These are phyloP conservation scores for Debaryomyces robertsiae DNA, from an alignment of 1,139 yeast species.

Conservation along the genomic window DNA sequence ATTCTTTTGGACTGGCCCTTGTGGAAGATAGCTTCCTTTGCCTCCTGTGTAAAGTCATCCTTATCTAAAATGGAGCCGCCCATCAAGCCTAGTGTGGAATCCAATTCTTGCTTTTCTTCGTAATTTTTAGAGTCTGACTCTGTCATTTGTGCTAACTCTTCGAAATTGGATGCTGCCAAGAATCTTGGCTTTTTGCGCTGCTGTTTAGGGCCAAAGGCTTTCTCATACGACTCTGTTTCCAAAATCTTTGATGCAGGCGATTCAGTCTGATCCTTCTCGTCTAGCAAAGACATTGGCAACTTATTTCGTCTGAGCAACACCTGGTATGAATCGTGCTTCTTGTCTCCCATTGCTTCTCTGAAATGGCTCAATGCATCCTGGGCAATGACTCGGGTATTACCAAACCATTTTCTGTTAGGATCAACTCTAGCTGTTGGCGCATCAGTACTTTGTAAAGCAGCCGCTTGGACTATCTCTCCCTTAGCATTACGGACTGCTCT, in stretches of 20 bases:
- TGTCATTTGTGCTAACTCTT: slow-evolving; percentile 72
- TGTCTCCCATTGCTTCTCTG: slow-evolving; percentile 91
- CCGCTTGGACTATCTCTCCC: slow-evolving; percentile 87
- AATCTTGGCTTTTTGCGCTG: slow-evolving; percentile 90
- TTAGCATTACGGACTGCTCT: slow-evolving; percentile 81
- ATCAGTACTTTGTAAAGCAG: slow-evolving; percentile 84
- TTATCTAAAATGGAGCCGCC: slow-evolving; percentile 65
- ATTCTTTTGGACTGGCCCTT: slow-evolving; percentile 98
- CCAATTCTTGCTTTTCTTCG: slow-evolving; percentile 75
- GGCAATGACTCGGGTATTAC: slow-evolving; percentile 94
- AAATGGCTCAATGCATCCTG: slow-evolving; percentile 95
- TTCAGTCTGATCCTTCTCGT: slow-evolving; percentile 74
- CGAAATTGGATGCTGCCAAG: slow-evolving; percentile 70
- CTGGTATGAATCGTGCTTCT: slow-evolving; percentile 83
- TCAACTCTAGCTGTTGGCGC: slow-evolving; percentile 92
- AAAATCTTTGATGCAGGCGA: slow-evolving; percentile 79
- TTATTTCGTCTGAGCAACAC: slow-evolving; percentile 87
- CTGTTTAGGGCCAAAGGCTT: slow-evolving; percentile 91
- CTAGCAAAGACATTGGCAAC: slow-evolving; percentile 91
- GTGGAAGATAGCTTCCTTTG: slow-evolving; percentile 92
- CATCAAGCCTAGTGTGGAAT: slow-evolving; percentile 78
- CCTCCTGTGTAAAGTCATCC: slow-evolving; percentile 85
- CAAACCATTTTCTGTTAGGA: slow-evolving; percentile 97
- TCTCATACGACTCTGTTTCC: slow-evolving; percentile 83
- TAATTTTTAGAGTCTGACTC: slow-evolving; percentile 59